Evolutionary conservation across 352 stramenopile genomes (phyloP).

Genomic region (Pythium rishiriense): DNA sequence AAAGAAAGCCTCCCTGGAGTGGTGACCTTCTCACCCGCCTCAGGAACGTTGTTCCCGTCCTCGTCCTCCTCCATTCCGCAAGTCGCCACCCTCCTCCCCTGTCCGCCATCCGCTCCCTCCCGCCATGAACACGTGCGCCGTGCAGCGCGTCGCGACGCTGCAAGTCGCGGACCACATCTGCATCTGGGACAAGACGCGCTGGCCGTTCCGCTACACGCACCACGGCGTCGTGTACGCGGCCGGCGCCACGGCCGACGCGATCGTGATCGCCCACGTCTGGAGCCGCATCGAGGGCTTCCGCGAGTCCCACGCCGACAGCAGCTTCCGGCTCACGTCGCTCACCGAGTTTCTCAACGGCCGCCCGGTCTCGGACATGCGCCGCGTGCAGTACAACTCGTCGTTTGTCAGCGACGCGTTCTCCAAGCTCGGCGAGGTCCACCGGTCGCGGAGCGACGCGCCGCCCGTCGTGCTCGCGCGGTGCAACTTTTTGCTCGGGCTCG

Average conservation of each 20-base stretch:
- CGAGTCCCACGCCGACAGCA: slow-evolving; percentile 63
- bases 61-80: neutral
- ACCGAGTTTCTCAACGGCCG: slow-evolving; percentile 67
- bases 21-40: no score
- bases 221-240: slow-evolving; percentile 65
- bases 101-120: neutral
- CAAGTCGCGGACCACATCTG: slow-evolving; percentile 68
- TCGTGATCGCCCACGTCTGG: slow-evolving; percentile 73
- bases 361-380: slow-evolving; percentile 57
- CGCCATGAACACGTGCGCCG: slow-evolving; percentile 62
- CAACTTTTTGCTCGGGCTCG: slow-evolving; percentile 60
- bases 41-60: no score
- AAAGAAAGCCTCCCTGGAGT: no score
- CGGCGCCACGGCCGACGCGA: slow-evolving; percentile 41
- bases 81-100: neutral
- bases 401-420: slow-evolving; percentile 57
- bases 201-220: slow-evolving; percentile 78
- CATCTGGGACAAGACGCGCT: slow-evolving; percentile 79
- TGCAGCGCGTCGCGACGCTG: slow-evolving; percentile 58
- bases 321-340: slow-evolving; percentile 68
- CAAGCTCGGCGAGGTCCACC: slow-evolving; percentile 63
- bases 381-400: slow-evolving; percentile 79
- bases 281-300: slow-evolving; percentile 56
- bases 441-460: slow-evolving; percentile 56
- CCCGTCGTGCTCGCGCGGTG: slow-evolving; percentile 73